Percentiles rank a stretch among this genome's conserved stretches.
Conservation (phyloP, 441 rosid species). For the Syzygium syzygioides region DNA sequence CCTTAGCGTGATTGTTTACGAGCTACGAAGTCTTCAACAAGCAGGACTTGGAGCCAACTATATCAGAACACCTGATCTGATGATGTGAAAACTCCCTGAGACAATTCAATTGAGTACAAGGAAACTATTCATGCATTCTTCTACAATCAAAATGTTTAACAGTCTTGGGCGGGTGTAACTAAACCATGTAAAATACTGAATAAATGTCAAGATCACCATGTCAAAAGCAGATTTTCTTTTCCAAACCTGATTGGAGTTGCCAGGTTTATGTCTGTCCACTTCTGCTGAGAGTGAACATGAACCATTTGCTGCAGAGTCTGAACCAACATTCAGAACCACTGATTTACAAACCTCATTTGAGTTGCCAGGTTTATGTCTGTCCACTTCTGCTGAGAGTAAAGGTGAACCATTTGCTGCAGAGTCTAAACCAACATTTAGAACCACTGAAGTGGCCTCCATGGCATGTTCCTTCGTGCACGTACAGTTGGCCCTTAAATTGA, state of each 20-base stretch:
- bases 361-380: constrained; percentile 3
- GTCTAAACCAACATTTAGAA: constrained; percentile 21
- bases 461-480: constrained; percentile 25
- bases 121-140: neutral
- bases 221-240: neutral
- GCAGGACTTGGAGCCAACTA: neutral
- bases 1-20: neutral
- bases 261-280: constrained; percentile 6
- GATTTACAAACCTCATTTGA: constrained; percentile 24
- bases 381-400: constrained; percentile 5
- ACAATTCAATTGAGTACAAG: neutral
- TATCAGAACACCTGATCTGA: neutral
- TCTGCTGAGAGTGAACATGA: constrained; percentile 1
- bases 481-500: constrained; percentile 38
- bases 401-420: neutral
- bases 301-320: neutral
- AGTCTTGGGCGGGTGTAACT: neutral
- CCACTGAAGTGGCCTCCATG: constrained; percentile 9
- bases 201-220: neutral
- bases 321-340: neutral
- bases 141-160: neutral
- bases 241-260: constrained; percentile 25
- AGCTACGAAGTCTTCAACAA: neutral
- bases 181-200: neutral
- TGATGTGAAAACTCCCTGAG: neutral